Evolutionary conservation across 441 rosid species (phyloP), one percentile per base, ranked within the genome.

Genomic region (Aleurites moluccanus): DNA sequence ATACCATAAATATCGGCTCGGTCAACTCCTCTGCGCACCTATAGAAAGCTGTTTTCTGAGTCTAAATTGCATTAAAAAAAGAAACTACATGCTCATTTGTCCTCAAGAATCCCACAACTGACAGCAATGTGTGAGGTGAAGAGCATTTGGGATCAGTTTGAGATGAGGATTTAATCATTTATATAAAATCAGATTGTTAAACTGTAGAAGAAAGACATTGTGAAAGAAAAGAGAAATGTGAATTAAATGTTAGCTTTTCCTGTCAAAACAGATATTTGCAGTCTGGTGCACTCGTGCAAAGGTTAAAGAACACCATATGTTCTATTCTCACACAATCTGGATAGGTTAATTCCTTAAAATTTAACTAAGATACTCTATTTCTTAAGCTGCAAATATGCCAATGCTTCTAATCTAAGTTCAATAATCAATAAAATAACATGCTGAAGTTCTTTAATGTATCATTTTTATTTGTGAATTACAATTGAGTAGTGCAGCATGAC

Each of bases 1-100:
- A 95, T 84, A 73, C 94, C 88, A 64, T 87, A 87, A 78, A 95
- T 92, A 73, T 91, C 96, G 70, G 98, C 97, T 85, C 91, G 85
- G 77, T 90, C 96, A 73, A 88, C 87, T 71, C 98, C 97, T 88
- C 96, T 88, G 76, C 94, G 88, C 45, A 92, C 96, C 97, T 92
- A 77, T 60, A 83, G 25, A 75, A 73, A 72, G 63, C 72, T 79
- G 65, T 55, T 64, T 59, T 33, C 56, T 30, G 40, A 67, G 64
- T 73, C 67, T 50, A 35, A 57, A 56, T 67, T 73, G 9, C 18
- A 73, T 1, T 10, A 6, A 6, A 8, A 25, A 52, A 57, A 64
- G 8, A 6, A 9, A 73, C 27, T 47, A 66, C 10, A 56, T n/a
- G 20, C 52, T 59, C 70, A 14, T 66, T 20, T 53, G 4, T 8